Percentiles rank a stretch among this genome's conserved stretches.
Conservation (phyloP, 1,284 basidiomycete genomes). For the Cystobasidium slooffiae region DNA sequence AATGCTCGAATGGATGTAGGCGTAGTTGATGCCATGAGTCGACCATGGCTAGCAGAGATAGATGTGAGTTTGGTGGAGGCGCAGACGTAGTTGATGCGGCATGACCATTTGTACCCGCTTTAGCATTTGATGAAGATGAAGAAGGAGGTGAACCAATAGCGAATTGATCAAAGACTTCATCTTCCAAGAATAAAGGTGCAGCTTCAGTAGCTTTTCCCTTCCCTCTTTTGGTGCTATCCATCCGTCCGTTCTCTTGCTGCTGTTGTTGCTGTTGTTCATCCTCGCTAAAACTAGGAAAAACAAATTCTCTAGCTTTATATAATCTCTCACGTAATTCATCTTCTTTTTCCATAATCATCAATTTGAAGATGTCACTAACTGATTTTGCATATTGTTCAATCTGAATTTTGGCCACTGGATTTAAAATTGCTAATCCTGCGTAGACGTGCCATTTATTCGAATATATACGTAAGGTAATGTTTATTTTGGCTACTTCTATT, state of each 20-base stretch:
- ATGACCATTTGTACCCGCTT: neutral
- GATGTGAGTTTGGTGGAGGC: slow-evolving; percentile 77
- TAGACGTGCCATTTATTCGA: slow-evolving; percentile 99
- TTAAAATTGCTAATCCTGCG: slow-evolving; percentile 93
- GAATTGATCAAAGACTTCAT: slow-evolving; percentile 86
- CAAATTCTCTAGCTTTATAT: slow-evolving; percentile 72
- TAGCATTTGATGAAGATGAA: slow-evolving; percentile 1
- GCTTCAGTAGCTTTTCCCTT: slow-evolving; percentile 53
- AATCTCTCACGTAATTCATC: slow-evolving; percentile 72
- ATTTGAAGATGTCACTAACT: slow-evolving; percentile 87
- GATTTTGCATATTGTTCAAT: slow-evolving; percentile 88
- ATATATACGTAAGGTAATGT: slow-evolving; percentile 94
- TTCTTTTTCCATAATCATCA: slow-evolving; percentile 84
- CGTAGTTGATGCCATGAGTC: slow-evolving; percentile 91
- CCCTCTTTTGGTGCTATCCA: no score
- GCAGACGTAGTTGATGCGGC: slow-evolving; percentile 5
- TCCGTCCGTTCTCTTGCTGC: no score
- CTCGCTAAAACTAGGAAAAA: slow-evolving; percentile 66
- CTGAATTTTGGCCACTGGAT: slow-evolving; percentile 86
- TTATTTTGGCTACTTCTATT: slow-evolving; percentile 97
- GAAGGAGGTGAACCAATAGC: slow-evolving; percentile 66
- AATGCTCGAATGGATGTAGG: slow-evolving; percentile 89
- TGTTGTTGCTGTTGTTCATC: slow-evolving; percentile 45
- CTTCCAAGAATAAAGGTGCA: slow-evolving; percentile 79
- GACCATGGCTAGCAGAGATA: slow-evolving; percentile 96